Evolutionary conservation across 495 filamentous ascomycete genomes (phyloP), one percentile per base, ranked within the genome.

Genomic region (Lichenothelia convexa): DNA sequence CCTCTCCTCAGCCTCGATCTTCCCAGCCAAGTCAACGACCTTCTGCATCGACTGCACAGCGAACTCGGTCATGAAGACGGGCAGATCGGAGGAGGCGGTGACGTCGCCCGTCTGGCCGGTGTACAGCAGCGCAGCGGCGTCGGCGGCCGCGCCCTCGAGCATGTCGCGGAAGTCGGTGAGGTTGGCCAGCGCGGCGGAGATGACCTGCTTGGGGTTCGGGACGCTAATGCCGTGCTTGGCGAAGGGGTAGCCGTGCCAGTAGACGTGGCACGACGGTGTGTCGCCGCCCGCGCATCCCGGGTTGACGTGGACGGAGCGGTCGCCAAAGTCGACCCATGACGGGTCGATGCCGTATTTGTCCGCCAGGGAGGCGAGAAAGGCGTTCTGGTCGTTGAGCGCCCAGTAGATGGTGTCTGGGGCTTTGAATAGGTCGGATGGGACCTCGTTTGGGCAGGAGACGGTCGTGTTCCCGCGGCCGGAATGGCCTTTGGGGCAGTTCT

Each of bases 191-290:
- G 39, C 35, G 23, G 19, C 39, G 16, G 23, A 32, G 21, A 41
- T 30, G 32, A 36, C 17, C n/a, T 36, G 21, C 33, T 41, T 41
- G 13, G 39, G 39, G 19, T 41, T 41, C 23, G 29, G 30, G 8
- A 41, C 32, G 15, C 30, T 18, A 34, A 36, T 15, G 21, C 36
- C 32, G 15, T 41, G 18, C 21, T 36, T 29, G 33, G 33, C 5
- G 5, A 41, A 16, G 3, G 39, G 39, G 33, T 41, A 41, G 32
- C 36, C 16, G 33, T 19, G 18, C 16, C 27, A 41, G n/a, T 5
- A 41, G 20, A 20, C 21, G 32, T 29, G 38, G 31, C 38, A 40
- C 31, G n/a, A n/a, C n/a, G n/a, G n/a, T n/a, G n/a, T n/a, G n/a
- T n/a, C n/a, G n/a, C n/a, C n/a, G n/a, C n/a, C n/a, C n/a, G n/a